phyloP scores from a whole-genome alignment of 75 land plant species.

The Sequoia sempervirens region DNA sequence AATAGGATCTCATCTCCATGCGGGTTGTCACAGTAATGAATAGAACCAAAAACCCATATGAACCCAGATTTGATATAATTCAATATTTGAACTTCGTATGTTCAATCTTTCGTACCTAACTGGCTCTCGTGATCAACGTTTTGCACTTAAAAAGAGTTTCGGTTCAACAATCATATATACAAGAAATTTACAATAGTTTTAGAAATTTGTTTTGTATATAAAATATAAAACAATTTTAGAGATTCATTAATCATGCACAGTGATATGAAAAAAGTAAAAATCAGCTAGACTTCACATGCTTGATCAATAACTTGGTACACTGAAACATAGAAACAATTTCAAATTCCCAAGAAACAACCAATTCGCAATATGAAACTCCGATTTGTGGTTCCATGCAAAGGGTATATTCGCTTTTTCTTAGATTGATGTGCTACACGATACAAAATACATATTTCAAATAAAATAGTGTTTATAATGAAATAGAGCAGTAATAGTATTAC shows the following conservation, averaged over 20 bases:
- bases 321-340: background rate
- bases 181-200: too few species aligned
- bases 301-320: background rate
- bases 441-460: too few species aligned
- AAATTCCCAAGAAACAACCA: background rate
- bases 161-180: too few species aligned
- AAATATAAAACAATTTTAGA: too few species aligned
- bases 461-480: too few species aligned
- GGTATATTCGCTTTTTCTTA: too few species aligned
- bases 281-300: too few species aligned
- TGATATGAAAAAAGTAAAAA: background rate
- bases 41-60: background rate
- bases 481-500: slow-evolving; percentile 13
- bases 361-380: background rate
- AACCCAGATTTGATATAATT: background rate
- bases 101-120: background rate
- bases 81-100: background rate
- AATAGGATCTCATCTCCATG: background rate
- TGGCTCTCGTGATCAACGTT: background rate
- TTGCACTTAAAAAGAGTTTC: background rate
- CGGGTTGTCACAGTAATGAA: background rate
- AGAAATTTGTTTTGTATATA: background rate
- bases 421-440: too few species aligned
- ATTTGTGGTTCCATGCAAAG: too few species aligned
- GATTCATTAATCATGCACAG: background rate